Evolutionary conservation across 2,329 filamentous ascomycete genomes (phyloP), one percentile per base, ranked within the genome.

Genomic region (Myotisia sp.): DNA sequence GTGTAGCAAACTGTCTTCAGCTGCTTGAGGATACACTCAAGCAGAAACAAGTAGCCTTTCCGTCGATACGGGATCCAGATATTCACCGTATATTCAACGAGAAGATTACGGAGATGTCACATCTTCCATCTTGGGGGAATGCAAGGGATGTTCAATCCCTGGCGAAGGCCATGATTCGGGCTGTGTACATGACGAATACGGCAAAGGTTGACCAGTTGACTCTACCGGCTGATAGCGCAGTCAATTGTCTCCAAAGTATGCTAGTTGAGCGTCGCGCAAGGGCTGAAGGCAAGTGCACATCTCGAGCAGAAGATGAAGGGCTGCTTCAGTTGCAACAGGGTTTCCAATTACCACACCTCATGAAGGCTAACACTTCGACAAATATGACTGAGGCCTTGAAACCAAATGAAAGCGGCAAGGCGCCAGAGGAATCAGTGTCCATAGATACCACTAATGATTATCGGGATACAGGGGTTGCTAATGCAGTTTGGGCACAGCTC

Each of bases 401-500:
- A 30, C 16, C 3, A 26, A 19, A 34, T 9, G 9, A 13, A n/a
- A n/a, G 8, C 27, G 8, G 16, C 20, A 14, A 27, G 22, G 6
- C 3, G 8, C 22, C 32, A 19, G 32, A 34, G n/a, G 26, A n/a
- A 20, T 17, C 23, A 29, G 19, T 10, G 5, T 17, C 7, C 13
- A 23, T 19, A 21, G 17, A 19, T 6, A 24, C 22, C n/a, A 6
- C 22, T 7, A n/a, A 24, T 24, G 29, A 31, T 19, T 17, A 19
- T 9, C 63, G 74, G 8, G 76, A 81, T 38, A 49, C 59, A 0
- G 69, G 68, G 0, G 74, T 80, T 0, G 66, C 61, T 3, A 72
- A 79, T 30, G 68, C 54, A 4, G 55, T 71, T 1, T 81, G 76
- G 76, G 53, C 64, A 2, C 69, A 76, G 43, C 66, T 80, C 0